Evolutionary conservation across 2,329 filamentous ascomycete genomes (phyloP).

Genomic region (Alternaria ventricosa): DNA sequence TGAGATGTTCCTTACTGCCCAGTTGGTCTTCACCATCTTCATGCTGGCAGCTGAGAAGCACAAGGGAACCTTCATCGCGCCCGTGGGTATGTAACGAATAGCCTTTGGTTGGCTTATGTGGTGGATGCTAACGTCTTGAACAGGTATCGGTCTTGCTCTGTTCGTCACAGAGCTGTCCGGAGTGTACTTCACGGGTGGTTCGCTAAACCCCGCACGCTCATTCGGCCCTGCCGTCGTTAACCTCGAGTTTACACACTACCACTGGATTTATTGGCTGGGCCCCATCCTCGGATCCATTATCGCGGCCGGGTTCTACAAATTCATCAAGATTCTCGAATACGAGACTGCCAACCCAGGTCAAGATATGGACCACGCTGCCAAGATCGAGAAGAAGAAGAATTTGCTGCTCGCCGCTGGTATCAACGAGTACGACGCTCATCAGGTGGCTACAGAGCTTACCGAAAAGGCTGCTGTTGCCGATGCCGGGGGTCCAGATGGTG

Average conservation of each 20-base stretch:
- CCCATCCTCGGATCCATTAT: conserved; percentile 51
- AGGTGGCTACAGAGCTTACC: conserved; percentile 21
- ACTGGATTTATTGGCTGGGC: conserved; percentile 54
- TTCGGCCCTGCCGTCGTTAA: conserved; percentile 53
- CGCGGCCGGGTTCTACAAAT: conserved; percentile 56
- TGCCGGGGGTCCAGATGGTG: conserved; percentile 12
- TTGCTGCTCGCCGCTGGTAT: conserved; percentile 23
- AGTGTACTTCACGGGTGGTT: conserved; percentile 54
- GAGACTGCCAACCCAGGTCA: conserved; percentile 42
- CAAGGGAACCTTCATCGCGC: conserved; percentile 64
- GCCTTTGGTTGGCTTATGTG: background rate
- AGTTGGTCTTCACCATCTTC: conserved; percentile 44
- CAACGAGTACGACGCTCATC: conserved; percentile 22
- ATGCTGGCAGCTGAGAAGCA: conserved; percentile 68
- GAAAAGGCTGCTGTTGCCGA: conserved; percentile 9
- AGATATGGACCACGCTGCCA: conserved; percentile 25
- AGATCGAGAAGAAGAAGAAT: conserved; percentile 15
- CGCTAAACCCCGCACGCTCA: conserved; percentile 53
- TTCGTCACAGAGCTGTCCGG: conserved; percentile 58
- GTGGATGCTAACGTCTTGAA: background rate
- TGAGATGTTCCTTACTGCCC: conserved; percentile 30
- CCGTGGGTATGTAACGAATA: conserved; percentile 57
- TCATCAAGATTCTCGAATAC: conserved; percentile 50
- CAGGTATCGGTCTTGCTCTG: conserved; percentile 67
- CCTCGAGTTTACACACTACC: conserved; percentile 42